Evolutionary conservation across 2,329 filamentous ascomycete species (phyloP), one percentile per base, ranked within the genome.

Genomic region (Curvularia eragrostidis): DNA sequence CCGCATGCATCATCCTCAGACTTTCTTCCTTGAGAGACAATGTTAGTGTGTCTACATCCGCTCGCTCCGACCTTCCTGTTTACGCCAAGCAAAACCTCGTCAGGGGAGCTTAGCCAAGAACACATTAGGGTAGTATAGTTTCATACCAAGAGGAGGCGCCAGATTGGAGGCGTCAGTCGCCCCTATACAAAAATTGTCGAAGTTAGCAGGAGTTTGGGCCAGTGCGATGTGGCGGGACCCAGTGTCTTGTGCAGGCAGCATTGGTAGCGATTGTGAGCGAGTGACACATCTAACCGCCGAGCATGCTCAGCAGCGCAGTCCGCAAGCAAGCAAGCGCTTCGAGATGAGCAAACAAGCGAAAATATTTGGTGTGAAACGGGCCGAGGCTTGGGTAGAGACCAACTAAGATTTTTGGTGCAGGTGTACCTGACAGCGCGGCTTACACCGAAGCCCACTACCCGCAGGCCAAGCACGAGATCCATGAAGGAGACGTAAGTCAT

Each of bases 71-170:
- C 47, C 32, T 49, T 39, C 47, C 47, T 39, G 24, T 44, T 36
- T 21, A 38, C 26, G 50, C 50, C 28, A 23, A 38, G 30, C 30
- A 34, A 52, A 49, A 28, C 21, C 18, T 44, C 19, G 13, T 36
- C 41, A 47, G 50, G 23, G 28, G 42, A 44, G 8, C 21, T 26
- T 28, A 10, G 41, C 47, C 48, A 30, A 39, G 41, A 10, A 19
- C 50, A 32, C 41, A 41, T 47, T 51, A 58, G 42, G 38, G 52
- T 43, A 51, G 47, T 41, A 47, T 48, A 43, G 36, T 38, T 43
- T 28, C 51, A 15, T 28, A 50, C 28, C 38, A 48, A 48, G 47
- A 39, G 48, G 21, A 26, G 21, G 39, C 36, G 28, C 49, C 39
- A 13, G 26, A 26, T 32, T 34, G 48, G 42, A 43, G 12, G 23